Base-by-base conservation (phyloP, 2,329 filamentous ascomycete genomes). In the Fusarium sp. region DNA sequence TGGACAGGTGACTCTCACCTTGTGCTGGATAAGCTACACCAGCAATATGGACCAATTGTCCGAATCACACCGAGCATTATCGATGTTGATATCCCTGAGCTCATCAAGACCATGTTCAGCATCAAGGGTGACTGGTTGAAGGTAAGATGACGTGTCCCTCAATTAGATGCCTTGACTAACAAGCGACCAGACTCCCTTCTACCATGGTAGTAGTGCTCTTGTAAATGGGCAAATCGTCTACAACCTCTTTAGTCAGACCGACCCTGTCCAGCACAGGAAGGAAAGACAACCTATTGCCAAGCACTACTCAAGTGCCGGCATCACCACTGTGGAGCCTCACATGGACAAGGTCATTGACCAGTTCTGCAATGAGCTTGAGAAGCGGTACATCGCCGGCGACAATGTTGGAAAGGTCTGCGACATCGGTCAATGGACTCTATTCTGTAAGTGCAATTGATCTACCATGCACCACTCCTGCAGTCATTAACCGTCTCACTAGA, bases 391-490 rank as follows among this genome's bases (percentile, higher is more conserved):
- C 6, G 66, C 80, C 27, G 76, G 59, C 4, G 32, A 68, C 1
- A 78, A 80, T 32, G 48, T 66, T 5, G 72, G 69, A 3, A 78
- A 80, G 66, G 70, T 71, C 1, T 84, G 81, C 62, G 77, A 84
- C 20, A 76, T 87, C 11, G 84, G 82, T 6, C 76, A 84, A 41
- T 87, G 85, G 84, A 73, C 86, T 13, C 39, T 77, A 11, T 86
- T 79, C 72, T 85, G 83, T 85, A 72, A 75, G 80, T 64, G 25
- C 13, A 18, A 13, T 11, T 64, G n/a, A 25, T 6, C n/a, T 16
- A 4, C 37, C 39, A 35, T 57, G n/a, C 34, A 5, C n/a, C 11
- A 10, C 8, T 11, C 7, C 18, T 6, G 25, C 30, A 37, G 18
- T 41, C 6, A 41, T 32, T 62, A 18, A 43, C 41, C 30, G 13